Conservation (phyloP, 129 eudicot species). For the Heracleum sosnowskyi region DNA sequence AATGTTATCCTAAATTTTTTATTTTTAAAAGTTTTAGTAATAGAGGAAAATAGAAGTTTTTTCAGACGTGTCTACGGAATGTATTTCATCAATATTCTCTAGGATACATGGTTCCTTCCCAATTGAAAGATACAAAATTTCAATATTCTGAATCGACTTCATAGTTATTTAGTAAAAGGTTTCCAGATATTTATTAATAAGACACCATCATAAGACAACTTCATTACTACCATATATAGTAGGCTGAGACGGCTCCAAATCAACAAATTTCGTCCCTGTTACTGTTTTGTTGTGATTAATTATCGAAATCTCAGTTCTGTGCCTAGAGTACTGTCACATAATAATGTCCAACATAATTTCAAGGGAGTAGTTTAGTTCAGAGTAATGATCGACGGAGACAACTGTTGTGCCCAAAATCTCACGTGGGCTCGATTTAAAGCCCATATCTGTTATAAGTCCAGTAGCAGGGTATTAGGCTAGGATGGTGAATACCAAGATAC, state of each 20-base stretch:
- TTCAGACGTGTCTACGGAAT: background rate
- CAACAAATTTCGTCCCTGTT: background rate
- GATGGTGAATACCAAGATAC: no score
- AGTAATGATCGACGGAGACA: background rate
- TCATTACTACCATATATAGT: background rate
- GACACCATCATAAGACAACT: no score
- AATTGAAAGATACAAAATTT: background rate
- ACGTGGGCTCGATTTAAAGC: no score
- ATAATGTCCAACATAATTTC: background rate
- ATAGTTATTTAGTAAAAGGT: no score
- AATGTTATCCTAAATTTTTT: no score
- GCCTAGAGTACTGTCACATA: background rate
- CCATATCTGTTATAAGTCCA: no score
- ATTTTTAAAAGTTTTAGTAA: no score
- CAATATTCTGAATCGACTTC: background rate
- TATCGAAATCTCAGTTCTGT: background rate
- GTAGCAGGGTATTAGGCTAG: no score
- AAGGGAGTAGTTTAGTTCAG: background rate
- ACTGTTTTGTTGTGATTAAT: background rate
- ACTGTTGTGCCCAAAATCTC: no score
- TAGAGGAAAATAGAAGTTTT: no score
- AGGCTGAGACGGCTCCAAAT: background rate
- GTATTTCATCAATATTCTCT: background rate
- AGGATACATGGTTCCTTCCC: background rate
- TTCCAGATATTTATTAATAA: no score